A percentile compares a stretch with the other conserved stretches of the same genome.
Evolutionary conservation across 1,284 basidiomycete genomes (phyloP).

Genomic region (Apiotrichum brassicae): DNA sequence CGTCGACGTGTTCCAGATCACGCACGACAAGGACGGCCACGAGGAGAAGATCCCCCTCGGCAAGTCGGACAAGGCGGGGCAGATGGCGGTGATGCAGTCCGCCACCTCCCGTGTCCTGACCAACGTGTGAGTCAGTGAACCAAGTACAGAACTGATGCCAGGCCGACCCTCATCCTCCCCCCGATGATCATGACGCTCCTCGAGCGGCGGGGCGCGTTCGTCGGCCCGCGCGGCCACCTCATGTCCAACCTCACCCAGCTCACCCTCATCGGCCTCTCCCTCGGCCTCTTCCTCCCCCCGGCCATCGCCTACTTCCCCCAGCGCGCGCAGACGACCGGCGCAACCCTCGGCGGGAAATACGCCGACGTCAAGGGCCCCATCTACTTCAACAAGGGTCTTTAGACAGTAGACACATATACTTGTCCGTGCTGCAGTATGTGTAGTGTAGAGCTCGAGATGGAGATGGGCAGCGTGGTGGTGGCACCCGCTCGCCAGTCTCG

Average conservation of each 20-base stretch:
- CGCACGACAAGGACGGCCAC: constrained; percentile 21
- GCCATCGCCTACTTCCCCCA: constrained; percentile 55
- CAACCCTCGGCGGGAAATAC: constrained; percentile 44
- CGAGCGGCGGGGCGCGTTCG: constrained; percentile 43
- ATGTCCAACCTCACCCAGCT: constrained; percentile 42
- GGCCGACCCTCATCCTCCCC: constrained; percentile 52
- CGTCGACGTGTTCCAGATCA: constrained; percentile 48
- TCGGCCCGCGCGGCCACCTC: constrained; percentile 41
- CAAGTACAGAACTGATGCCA: constrained; percentile 13
- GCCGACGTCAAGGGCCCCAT: constrained; percentile 41
- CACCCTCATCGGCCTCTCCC: constrained; percentile 49
- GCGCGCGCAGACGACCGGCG: constrained; percentile 43
- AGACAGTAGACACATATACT: neutral
- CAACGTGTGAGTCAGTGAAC: constrained; percentile 47
- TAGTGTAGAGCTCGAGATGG: too few species aligned
- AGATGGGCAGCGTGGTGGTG: too few species aligned
- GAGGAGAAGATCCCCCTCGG: constrained; percentile 46
- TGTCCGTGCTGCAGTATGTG: too few species aligned
- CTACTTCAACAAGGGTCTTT: constrained; percentile 53
- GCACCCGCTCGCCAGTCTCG: too few species aligned
- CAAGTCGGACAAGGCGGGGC: constrained; percentile 48
- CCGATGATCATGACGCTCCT: constrained; percentile 50
- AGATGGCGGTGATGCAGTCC: constrained; percentile 51
- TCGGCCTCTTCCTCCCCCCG: constrained; percentile 52
- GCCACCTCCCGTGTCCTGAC: constrained; percentile 51